phyloP scores from a whole-genome alignment of 1,284 basidiomycete genomes.

The Rhodotorula sp. region DNA sequence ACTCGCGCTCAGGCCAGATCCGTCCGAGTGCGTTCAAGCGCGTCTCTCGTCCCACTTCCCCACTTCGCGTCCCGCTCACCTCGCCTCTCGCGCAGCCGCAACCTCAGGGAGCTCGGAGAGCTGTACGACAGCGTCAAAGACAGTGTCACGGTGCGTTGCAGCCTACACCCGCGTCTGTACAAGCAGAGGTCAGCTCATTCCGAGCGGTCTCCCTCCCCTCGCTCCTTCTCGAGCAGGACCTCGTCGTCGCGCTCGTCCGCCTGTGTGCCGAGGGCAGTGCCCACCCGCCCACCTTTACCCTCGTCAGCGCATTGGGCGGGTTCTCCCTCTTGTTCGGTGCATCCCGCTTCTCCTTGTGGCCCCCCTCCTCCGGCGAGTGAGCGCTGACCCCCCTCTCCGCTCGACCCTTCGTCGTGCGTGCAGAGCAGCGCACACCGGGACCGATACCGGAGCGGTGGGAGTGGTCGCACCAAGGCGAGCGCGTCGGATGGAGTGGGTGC shows the following conservation, averaged over 20 bases:
- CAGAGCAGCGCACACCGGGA: not conserved
- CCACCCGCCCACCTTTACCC: not conserved
- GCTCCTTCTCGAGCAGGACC: not conserved
- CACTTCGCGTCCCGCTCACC: not conserved
- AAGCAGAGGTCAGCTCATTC: not conserved
- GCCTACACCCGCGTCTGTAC: no score
- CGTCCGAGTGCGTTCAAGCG: not conserved
- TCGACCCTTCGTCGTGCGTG: not conserved
- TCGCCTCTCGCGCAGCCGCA: not conserved
- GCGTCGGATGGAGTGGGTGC: not conserved
- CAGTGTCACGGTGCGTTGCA: slow-evolving; percentile 1
- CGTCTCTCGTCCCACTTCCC: not conserved
- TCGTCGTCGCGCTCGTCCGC: not conserved
- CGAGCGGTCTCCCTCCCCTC: not conserved
- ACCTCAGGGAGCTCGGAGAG: not conserved
- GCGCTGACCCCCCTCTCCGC: no score
- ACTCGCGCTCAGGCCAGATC: slow-evolving; percentile 2
- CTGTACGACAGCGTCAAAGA: slow-evolving; percentile 10
- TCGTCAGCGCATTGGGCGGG: not conserved
- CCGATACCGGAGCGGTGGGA: not conserved
- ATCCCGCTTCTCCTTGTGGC: not conserved
- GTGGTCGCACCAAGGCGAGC: not conserved
- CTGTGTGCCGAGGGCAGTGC: not conserved
- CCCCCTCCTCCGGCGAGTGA: not conserved
- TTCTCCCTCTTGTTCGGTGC: not conserved